phyloP scores from a whole-genome alignment of 345 rosid species.

The Sisymbrium altissimum region DNA sequence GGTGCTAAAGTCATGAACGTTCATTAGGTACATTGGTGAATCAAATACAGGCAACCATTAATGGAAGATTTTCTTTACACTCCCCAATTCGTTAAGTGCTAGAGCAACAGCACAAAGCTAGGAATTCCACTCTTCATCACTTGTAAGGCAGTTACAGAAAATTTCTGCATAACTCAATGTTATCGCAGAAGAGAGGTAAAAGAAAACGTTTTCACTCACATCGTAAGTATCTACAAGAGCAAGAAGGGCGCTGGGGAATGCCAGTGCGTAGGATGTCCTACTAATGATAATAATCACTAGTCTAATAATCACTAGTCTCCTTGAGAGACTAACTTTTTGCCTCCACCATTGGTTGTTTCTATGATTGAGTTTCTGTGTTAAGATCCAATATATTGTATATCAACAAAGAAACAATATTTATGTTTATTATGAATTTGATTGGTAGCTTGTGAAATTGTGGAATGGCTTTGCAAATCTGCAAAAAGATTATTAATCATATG shows the following conservation, averaged over 20 bases:
- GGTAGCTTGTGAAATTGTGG: neutral
- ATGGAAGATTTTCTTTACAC: slow-evolving; percentile 16
- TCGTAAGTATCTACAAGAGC: slow-evolving; percentile 96
- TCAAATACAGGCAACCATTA: neutral
- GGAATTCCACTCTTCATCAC: slow-evolving; percentile 89
- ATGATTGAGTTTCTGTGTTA: too few relatives aligned
- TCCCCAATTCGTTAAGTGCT: slow-evolving; percentile 85
- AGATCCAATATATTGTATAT: neutral
- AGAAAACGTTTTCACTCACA: slow-evolving; percentile 42
- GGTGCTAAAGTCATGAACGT: slow-evolving; percentile 23
- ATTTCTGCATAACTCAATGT: too few relatives aligned
- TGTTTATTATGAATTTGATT: neutral
- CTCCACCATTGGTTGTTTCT: too few relatives aligned
- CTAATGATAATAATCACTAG: too few relatives aligned
- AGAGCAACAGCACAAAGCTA: slow-evolving; percentile 91
- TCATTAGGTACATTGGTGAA: neutral
- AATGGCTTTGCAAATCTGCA: neutral
- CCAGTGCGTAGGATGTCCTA: slow-evolving; percentile 88
- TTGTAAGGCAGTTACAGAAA: slow-evolving; percentile 33
- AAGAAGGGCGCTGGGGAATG: slow-evolving; percentile 77
- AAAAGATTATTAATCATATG: too few relatives aligned
- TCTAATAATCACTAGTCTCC: too few relatives aligned
- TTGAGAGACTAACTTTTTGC: too few relatives aligned
- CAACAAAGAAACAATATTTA: neutral
- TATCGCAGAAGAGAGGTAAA: neutral